Base-by-base conservation (phyloP, 768 basidiomycete species). In the Rhodotorula kratochvilovae region DNA sequence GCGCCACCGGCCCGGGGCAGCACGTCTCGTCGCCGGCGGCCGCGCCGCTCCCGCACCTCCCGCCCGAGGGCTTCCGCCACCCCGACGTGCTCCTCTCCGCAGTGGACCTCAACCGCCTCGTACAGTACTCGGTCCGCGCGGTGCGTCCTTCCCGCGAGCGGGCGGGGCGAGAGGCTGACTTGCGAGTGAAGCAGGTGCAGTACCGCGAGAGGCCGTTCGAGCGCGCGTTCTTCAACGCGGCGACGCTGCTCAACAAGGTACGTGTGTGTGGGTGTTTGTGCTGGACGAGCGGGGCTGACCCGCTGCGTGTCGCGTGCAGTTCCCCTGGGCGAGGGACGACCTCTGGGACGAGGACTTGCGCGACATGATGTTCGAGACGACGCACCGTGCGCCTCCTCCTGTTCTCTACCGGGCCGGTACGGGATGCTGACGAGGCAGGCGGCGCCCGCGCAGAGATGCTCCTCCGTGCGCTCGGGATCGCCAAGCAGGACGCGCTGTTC, bases 191-290 rank as follows among this genome's bases (percentile, higher is more conserved):
- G 25, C 25, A 66, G 61, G 12, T 68, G 8, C 35, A 56, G 12
- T 50, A 16, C 27, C 33, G 45, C 25, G 55, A 63, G 29, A 21
- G 63, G 15, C 69, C 70, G 19, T 11, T 59, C 23, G 73, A 74
- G 59, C 62, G 73, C 36, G 39, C 54, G 42, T 74, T 68, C 63
- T 68, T 53, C 46, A 57, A 68, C 61, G 5, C 71, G 23, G 57
- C 51, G 35, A 59, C 63, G n/a, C 36, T 74, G 35, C 21, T 74
- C 27, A 25, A 45, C 21, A 70, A 74, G 60, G 72, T 74, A 10
- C 21, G 68, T 16, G 6, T 29, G n/a, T n/a, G n/a, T n/a, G n/a
- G n/a, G n/a, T n/a, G n/a, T n/a, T n/a, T 7, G 11, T 0, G 23
- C 4, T 6, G 16, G 31, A 33, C n/a, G 19, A 29, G n/a, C 42